Percentiles rank a stretch among this genome's conserved stretches.
phyloP scores from a whole-genome alignment of 2,329 filamentous ascomycete genomes.

The Penicillium sp. region DNA sequence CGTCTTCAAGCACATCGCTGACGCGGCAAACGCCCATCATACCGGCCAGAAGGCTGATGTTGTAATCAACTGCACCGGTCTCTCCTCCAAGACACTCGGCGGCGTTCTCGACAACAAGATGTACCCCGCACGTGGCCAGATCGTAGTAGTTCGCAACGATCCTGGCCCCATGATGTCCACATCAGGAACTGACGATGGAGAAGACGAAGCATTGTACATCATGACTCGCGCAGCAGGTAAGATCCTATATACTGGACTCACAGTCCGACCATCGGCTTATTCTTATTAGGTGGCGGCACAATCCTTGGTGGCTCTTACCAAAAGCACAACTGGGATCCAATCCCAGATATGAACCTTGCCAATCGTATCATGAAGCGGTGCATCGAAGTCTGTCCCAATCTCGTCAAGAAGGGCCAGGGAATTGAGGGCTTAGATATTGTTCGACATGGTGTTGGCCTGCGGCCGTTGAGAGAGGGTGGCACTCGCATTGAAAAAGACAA shows the following conservation, averaged over 20 bases:
- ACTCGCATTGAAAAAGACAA: conserved; percentile 71
- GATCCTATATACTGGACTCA: background rate
- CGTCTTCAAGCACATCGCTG: conserved; percentile 64
- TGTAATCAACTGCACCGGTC: conserved; percentile 79
- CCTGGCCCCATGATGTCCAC: conserved; percentile 64
- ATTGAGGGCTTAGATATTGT: conserved; percentile 71
- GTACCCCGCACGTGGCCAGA: conserved; percentile 75
- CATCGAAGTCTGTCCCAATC: conserved; percentile 35
- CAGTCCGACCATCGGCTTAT: background rate
- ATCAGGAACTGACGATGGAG: conserved; percentile 69
- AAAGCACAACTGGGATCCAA: conserved; percentile 72
- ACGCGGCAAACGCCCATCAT: conserved; percentile 62
- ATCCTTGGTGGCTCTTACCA: conserved; percentile 84
- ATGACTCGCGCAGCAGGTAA: conserved; percentile 67
- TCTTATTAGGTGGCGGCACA: conserved; percentile 65
- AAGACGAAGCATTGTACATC: conserved; percentile 70
- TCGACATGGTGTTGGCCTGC: conserved; percentile 75
- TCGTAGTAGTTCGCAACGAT: conserved; percentile 77
- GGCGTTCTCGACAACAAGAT: conserved; percentile 74
- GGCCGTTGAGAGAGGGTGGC: conserved; percentile 70
- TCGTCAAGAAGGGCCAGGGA: conserved; percentile 55
- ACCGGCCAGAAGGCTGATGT: conserved; percentile 58
- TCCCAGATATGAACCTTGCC: conserved; percentile 75
- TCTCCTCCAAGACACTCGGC: conserved; percentile 70
- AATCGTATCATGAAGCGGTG: conserved; percentile 74